Conservation (phyloP, 371 early-diverging fungal genomes). For the Entomophthora muscae region DNA sequence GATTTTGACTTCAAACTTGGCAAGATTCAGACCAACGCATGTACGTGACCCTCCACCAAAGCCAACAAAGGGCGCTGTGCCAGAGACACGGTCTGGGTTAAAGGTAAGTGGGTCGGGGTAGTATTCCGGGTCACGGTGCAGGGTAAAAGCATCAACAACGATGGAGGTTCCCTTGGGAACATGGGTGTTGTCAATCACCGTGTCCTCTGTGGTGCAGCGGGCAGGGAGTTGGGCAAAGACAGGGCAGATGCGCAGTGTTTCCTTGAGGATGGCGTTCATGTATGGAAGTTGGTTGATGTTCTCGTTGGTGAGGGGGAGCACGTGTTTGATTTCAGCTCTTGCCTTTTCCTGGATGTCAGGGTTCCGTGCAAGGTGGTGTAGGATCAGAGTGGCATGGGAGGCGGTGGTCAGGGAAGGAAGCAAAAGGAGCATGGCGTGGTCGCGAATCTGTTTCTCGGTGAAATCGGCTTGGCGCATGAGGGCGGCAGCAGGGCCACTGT, state of each 20-base stretch:
- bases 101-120: slow-evolving; percentile 18
- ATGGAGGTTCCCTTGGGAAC: not conserved
- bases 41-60: not conserved
- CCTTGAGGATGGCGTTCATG: slow-evolving; percentile 22
- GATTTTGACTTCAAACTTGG: slow-evolving; percentile 27
- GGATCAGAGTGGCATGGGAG: slow-evolving; percentile 11
- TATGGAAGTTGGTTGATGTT: slow-evolving; percentile 21
- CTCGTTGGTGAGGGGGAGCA: slow-evolving; percentile 12
- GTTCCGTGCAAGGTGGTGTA: not conserved
- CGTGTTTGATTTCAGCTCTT: not conserved
- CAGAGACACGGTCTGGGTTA: slow-evolving; percentile 27
- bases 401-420: slow-evolving; percentile 16
- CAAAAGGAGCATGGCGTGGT: not conserved
- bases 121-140: not conserved
- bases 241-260: slow-evolving; percentile 22
- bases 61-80: not conserved
- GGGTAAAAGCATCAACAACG: not conserved
- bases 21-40: slow-evolving; percentile 36
- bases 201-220: not conserved
- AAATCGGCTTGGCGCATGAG: not conserved
- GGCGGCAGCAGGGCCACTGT: not conserved
- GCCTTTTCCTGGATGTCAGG: slow-evolving; percentile 6
- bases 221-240: slow-evolving; percentile 12
- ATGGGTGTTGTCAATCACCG: not conserved
- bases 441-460: not conserved